Evolutionary conservation across 371 early-diverging fungal species (phyloP).

Genomic region (Actinomucor elegans): DNA sequence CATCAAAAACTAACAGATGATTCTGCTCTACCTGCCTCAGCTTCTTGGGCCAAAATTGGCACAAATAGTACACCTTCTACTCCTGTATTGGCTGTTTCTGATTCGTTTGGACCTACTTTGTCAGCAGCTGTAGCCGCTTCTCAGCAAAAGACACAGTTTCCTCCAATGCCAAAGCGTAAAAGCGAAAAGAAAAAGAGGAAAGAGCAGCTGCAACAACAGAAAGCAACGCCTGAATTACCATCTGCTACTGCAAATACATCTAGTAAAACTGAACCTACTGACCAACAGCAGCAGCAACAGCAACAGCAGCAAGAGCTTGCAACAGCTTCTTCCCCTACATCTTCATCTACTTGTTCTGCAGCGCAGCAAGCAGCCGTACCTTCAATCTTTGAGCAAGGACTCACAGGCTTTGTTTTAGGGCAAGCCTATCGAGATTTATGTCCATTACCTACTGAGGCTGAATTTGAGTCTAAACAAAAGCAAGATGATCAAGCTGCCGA

Average conservation of each 20-base stretch:
- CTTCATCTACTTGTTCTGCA: neutral
- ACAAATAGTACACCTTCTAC: constrained; percentile 26
- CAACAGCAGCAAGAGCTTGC: constrained; percentile 44
- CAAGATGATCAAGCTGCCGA: constrained; percentile 7
- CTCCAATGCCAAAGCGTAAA: constrained; percentile 15
- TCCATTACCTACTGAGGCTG: constrained; percentile 9
- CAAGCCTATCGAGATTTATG: constrained; percentile 33
- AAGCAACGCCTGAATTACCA: neutral
- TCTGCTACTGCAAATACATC: neutral
- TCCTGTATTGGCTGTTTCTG: constrained; percentile 22
- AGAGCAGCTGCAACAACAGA: constrained; percentile 15
- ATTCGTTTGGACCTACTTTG: constrained; percentile 43
- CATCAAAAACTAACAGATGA: constrained; percentile 36
- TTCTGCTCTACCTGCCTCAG: constrained; percentile 62
- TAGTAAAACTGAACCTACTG: neutral
- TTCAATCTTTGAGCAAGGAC: constrained; percentile 12
- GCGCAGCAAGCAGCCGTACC: neutral
- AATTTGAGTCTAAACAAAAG: constrained; percentile 1
- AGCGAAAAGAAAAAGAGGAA: constrained; percentile 22
- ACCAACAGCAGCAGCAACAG: neutral
- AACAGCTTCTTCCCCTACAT: constrained; percentile 75
- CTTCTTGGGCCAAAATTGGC: constrained; percentile 58
- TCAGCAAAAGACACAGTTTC: constrained; percentile 22
- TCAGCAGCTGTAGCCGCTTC: constrained; percentile 42
- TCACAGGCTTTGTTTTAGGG: constrained; percentile 40